Conservation (phyloP, 345 rosid species). For the Populus deltoides region DNA sequence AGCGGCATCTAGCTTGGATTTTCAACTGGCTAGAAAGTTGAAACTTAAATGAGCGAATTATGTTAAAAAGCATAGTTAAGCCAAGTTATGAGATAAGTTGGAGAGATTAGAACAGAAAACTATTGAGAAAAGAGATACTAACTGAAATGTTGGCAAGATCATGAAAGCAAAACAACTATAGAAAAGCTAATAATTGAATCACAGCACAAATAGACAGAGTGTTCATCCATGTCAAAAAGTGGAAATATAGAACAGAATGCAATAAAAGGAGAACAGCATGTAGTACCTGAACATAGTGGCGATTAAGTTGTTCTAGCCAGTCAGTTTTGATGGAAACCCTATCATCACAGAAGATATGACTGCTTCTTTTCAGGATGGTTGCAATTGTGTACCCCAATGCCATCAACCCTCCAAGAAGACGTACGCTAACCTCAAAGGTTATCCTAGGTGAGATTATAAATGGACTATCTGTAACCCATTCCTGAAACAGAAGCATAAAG, state of each 20-base stretch:
- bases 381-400: slow-evolving; percentile 98
- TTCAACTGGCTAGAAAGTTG: neutral
- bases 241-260: neutral
- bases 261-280: neutral
- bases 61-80: neutral
- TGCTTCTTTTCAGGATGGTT: slow-evolving; percentile 83
- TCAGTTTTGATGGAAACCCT: slow-evolving; percentile 81
- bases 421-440: slow-evolving; percentile 94
- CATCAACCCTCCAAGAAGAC: slow-evolving; percentile 96
- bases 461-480: slow-evolving; percentile 97
- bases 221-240: neutral
- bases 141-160: slow-evolving; percentile 1
- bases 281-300: slow-evolving; percentile 84
- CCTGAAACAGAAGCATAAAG: slow-evolving; percentile 50
- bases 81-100: neutral
- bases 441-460: slow-evolving; percentile 97
- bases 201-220: neutral
- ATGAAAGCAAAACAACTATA: neutral
- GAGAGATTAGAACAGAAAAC: neutral
- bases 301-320: slow-evolving; percentile 94
- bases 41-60: neutral
- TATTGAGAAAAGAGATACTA: neutral
- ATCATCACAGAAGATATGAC: slow-evolving; percentile 74
- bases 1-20: neutral
- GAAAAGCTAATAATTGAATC: neutral